Evolutionary conservation across 805 yeast species (phyloP), one percentile per base, ranked within the genome.

Genomic region (Cyberlindnera mrakii): DNA sequence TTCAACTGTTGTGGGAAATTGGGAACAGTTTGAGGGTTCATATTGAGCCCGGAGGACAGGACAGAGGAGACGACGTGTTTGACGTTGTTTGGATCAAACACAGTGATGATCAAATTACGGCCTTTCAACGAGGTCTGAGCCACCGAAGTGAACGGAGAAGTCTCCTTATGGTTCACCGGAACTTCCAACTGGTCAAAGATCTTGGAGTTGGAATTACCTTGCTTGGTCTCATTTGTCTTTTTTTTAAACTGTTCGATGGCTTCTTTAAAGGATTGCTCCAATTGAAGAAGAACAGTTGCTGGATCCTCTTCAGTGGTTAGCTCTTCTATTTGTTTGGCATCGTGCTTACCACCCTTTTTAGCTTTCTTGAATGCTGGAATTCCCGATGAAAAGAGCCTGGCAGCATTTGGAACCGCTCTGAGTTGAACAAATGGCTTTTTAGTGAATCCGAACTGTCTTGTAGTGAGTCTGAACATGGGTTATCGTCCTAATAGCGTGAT

Each of bases 11-110:
- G 95, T 30, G 81, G 79, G 58, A 84, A 85, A 42, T 76, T 68
- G 1, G 85, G 77, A 46, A 87, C 90, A 18, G 70, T 71, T 57
- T 84, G 90, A 1, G 98, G 96, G 46, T 82, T 87, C 70, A 91
- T 63, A 55, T 85, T 85, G 58, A 86, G 65, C 9, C 77, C 75
- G 0, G 90, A 71, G 1, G 76, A 82, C 46, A 87, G 61, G 16
- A 91, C 79, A 0, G 90, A 72, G 41, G 88, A 80, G 25, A 84
- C 73, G 25, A 91, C 75, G 47, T 75, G 72, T 53, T 86, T 83
- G 33, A 78, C 72, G 51, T 85, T 74, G 40, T 71, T 72, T 6
- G 96, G 95, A 56, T 91, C 96, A 62, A 83, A 91, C 2, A 89
- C 90, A 0, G 96, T 88, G n/a, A 91, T 77, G 41, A 87, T 68